Percentiles rank a stretch among this genome's conserved stretches.
Evolutionary conservation across 2,329 filamentous ascomycete genomes (phyloP).

Genomic region (Didymella exigua): DNA sequence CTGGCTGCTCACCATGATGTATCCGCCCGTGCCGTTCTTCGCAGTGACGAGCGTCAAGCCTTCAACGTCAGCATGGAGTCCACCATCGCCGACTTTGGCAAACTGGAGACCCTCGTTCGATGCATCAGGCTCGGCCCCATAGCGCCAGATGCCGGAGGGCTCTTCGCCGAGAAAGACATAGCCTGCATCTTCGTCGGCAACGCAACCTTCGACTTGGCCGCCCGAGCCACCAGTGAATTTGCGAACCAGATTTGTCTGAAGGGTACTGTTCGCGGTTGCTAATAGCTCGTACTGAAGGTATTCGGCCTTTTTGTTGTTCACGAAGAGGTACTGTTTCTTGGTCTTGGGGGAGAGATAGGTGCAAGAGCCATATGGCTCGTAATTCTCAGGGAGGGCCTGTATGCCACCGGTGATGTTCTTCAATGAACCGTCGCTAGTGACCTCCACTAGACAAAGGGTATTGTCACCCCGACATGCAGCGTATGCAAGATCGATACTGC

Average conservation of each 20-base stretch:
- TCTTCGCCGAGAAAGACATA: constrained; percentile 61
- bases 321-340: constrained; percentile 60
- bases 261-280: constrained; percentile 48
- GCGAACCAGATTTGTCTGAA: constrained; percentile 57
- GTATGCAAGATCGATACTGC: constrained; percentile 56
- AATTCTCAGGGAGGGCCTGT: constrained; percentile 55
- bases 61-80: constrained; percentile 60
- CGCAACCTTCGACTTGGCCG: constrained; percentile 62
- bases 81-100: constrained; percentile 53
- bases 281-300: constrained; percentile 60
- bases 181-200: constrained; percentile 58
- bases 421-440: constrained; percentile 55
- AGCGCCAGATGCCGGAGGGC: constrained; percentile 59
- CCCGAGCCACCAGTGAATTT: constrained; percentile 59
- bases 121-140: constrained; percentile 57
- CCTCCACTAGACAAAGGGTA: constrained; percentile 60
- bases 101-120: constrained; percentile 41
- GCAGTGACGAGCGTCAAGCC: constrained; percentile 60
- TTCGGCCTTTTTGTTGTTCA: constrained; percentile 60
- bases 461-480: constrained; percentile 59
- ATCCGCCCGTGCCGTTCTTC: constrained; percentile 52
- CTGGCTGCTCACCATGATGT: constrained; percentile 60
- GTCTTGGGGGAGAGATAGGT: constrained; percentile 56
- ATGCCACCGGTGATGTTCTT: constrained; percentile 52
- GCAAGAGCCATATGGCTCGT: constrained; percentile 59